A percentile compares a stretch with the other conserved stretches of the same genome.
Conservation (phyloP, 257 asterid genomes). For the Ilex asprella region DNA sequence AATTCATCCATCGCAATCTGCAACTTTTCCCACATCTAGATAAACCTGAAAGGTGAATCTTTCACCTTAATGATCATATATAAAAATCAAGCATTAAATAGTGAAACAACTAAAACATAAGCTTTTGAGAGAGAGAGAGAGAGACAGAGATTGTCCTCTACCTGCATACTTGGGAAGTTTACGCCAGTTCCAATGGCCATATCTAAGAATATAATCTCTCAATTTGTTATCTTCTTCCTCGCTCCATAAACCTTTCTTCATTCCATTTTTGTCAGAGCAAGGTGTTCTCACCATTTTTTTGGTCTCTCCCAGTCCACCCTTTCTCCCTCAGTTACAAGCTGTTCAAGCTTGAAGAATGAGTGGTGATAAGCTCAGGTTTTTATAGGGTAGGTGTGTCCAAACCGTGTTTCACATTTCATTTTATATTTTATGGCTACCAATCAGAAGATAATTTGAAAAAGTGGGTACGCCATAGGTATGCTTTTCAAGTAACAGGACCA, state of each 20-base stretch:
- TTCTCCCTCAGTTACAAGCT: not conserved
- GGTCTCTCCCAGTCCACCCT: not conserved
- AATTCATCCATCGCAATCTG: constrained; percentile 29
- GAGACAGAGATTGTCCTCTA: not conserved
- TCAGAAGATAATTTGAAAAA: too few species aligned
- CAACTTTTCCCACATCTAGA: constrained; percentile 60
- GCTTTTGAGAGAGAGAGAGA: too few species aligned
- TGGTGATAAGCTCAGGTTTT: too few species aligned
- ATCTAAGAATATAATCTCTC: constrained; percentile 17
- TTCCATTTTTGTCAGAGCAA: constrained; percentile 25
- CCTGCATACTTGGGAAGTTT: constrained; percentile 33
- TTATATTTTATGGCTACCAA: too few species aligned
- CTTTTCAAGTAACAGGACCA: too few species aligned
- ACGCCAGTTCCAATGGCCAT: constrained; percentile 33
- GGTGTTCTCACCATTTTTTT: constrained; percentile 32
- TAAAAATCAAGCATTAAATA: not conserved
- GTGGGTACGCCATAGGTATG: too few species aligned
- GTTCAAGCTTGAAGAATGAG: too few species aligned
- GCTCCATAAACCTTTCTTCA: constrained; percentile 41
- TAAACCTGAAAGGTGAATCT: constrained; percentile 23
- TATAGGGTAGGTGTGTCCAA: too few species aligned
- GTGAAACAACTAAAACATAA: too few species aligned
- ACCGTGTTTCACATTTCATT: too few species aligned
- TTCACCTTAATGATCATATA: not conserved
- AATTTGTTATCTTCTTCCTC: constrained; percentile 37